These are phyloP conservation scores for Pseudogymnoascus sp. DNA, from an alignment of 2,329 filamentous ascomycete genomes.

Conservation along the genomic window DNA sequence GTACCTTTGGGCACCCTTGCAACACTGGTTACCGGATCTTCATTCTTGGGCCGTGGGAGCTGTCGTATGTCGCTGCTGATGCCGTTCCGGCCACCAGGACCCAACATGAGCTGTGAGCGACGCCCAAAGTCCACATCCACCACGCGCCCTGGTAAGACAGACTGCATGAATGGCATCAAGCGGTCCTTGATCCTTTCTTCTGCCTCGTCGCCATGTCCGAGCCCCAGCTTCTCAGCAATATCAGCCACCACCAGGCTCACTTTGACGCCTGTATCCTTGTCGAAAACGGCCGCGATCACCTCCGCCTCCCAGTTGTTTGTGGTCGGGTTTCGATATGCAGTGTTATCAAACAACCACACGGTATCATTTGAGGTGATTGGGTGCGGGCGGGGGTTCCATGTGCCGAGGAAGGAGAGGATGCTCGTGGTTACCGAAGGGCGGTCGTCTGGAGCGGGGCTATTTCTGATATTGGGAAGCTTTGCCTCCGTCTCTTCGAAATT, in stretches of 20 bases:
- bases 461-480: constrained; percentile 33
- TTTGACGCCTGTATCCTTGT: constrained; percentile 57
- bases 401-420: constrained; percentile 42
- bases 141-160: constrained; percentile 60
- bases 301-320: constrained; percentile 64
- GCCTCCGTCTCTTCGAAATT: constrained; percentile 44
- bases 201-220: constrained; percentile 48
- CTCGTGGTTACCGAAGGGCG: constrained; percentile 23
- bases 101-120: constrained; percentile 42
- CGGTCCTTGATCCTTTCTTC: constrained; percentile 55
- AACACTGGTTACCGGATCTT: constrained; percentile 36
- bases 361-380: constrained; percentile 53
- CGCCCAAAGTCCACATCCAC: constrained; percentile 53
- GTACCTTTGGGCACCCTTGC: constrained; percentile 44
- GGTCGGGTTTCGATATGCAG: constrained; percentile 54
- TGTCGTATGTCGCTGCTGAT: constrained; percentile 56
- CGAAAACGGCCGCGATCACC: constrained; percentile 75
- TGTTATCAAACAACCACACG: constrained; percentile 88
- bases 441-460: constrained; percentile 20
- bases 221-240: constrained; percentile 59
- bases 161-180: constrained; percentile 69
- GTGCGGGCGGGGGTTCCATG: constrained; percentile 48
- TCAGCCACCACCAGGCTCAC: constrained; percentile 60
- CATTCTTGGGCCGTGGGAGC: constrained; percentile 40
- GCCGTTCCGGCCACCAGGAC: constrained; percentile 63